These are phyloP conservation scores for Sporothrix sp. DNA, from an alignment of 2,329 filamentous ascomycete genomes.

Conservation along the genomic window DNA sequence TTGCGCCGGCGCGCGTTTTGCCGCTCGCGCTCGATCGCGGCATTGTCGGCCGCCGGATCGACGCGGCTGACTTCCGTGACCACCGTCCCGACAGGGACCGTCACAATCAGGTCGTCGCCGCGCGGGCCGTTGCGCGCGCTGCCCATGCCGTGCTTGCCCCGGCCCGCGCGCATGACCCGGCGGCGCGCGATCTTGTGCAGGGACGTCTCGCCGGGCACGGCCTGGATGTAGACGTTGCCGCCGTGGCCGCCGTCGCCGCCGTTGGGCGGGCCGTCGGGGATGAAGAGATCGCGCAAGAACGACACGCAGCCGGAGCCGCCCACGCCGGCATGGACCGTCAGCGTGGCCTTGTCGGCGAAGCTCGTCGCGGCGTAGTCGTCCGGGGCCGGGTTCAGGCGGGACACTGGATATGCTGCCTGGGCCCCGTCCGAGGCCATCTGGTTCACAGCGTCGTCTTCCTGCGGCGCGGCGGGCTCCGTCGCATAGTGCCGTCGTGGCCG, in stretches of 20 bases:
- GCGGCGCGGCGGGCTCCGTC: conserved; percentile 1
- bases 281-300: conserved; percentile 83
- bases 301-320: conserved; percentile 92
- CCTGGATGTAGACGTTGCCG: conserved; percentile 90
- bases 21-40: conserved; percentile 22
- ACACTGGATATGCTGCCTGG: conserved; percentile 25
- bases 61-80: conserved; percentile 70
- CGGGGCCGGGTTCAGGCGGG: conserved; percentile 68
- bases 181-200: conserved; percentile 80
- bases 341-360: conserved; percentile 76
- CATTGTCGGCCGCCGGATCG: conserved; percentile 66
- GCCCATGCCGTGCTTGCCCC: conserved; percentile 70
- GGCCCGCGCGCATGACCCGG: conserved; percentile 62
- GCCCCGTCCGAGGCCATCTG: not conserved
- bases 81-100: conserved; percentile 87
- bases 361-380: conserved; percentile 74
- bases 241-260: conserved; percentile 89
- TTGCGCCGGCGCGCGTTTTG: conserved; percentile 7
- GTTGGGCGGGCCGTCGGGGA: conserved; percentile 82
- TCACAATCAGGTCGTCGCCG: conserved; percentile 78
- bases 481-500: conserved; percentile 4
- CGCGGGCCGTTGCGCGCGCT: conserved; percentile 63
- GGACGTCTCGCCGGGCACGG: conserved; percentile 81
- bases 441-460: not conserved
- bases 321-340: conserved; percentile 66